Conservation (phyloP, 2,329 filamentous ascomycete species). For the Fusarium begoniae region DNA sequence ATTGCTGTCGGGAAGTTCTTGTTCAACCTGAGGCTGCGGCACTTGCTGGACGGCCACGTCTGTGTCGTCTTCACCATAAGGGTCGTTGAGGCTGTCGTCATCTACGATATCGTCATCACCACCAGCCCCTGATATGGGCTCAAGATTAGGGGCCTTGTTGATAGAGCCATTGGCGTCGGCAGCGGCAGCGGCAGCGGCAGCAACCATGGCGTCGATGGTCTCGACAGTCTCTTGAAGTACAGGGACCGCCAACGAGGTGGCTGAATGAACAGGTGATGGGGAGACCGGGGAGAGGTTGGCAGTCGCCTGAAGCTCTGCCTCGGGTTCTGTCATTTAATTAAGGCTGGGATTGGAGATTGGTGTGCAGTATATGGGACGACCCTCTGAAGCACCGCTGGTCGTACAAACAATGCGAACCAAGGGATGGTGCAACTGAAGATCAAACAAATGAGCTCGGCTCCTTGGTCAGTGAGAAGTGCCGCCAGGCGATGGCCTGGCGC, state of each 20-base stretch:
- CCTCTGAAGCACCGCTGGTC: slow-evolving; percentile 25
- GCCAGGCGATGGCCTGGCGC: slow-evolving; percentile 34
- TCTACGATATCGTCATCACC: slow-evolving; percentile 53
- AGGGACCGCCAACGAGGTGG: slow-evolving; percentile 58
- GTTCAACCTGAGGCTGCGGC: slow-evolving; percentile 42
- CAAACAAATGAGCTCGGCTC: slow-evolving; percentile 27
- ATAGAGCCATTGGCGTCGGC: slow-evolving; percentile 41
- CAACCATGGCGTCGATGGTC: slow-evolving; percentile 58
- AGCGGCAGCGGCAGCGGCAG: slow-evolving; percentile 32
- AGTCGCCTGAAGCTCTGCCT: slow-evolving; percentile 58
- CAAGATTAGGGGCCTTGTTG: slow-evolving; percentile 46
- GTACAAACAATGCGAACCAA: slow-evolving; percentile 33
- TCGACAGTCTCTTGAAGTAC: slow-evolving; percentile 63
- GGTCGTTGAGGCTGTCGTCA: slow-evolving; percentile 59
- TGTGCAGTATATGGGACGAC: slow-evolving; percentile 24
- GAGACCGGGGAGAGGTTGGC: slow-evolving; percentile 63
- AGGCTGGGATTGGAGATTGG: slow-evolving; percentile 28
- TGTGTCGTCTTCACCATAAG: slow-evolving; percentile 54
- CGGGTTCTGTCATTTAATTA: slow-evolving; percentile 57
- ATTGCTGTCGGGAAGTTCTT: slow-evolving; percentile 48
- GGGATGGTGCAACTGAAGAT: slow-evolving; percentile 28
- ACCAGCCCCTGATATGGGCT: slow-evolving; percentile 46
- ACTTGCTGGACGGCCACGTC: slow-evolving; percentile 41
- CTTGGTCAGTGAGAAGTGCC: slow-evolving; percentile 32
- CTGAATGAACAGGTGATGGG: slow-evolving; percentile 58